A percentile compares a stretch with the other conserved stretches of the same genome.
Evolutionary conservation across 805 yeast genomes (phyloP).

Genomic region (Saccharomycopsis sp.): DNA sequence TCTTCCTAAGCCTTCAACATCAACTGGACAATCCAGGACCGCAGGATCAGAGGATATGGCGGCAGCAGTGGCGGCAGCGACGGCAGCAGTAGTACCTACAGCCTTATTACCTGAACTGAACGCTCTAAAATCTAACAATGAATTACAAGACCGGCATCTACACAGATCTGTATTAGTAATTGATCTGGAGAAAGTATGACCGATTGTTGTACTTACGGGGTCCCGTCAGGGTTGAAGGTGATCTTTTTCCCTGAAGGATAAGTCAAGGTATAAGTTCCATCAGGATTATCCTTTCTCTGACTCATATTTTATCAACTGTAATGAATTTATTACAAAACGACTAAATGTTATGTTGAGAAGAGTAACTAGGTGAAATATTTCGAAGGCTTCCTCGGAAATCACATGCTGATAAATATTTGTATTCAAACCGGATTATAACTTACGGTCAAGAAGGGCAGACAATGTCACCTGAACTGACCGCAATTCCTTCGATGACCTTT

Average conservation of each 20-base stretch:
- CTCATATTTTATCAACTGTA: not conserved
- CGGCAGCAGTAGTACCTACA: conserved; percentile 21
- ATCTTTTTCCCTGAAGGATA: conserved; percentile 64
- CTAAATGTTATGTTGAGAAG: too few relatives aligned
- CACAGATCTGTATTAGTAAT: conserved; percentile 14
- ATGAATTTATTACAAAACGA: too few relatives aligned
- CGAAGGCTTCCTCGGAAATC: too few relatives aligned
- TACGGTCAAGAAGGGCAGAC: too few relatives aligned
- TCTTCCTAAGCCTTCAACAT: conserved; percentile 69
- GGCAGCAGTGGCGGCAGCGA: conserved; percentile 23
- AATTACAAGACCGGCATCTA: conserved; percentile 84
- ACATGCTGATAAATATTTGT: not conserved
- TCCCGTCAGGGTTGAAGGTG: conserved; percentile 81
- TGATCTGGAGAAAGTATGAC: conserved; percentile 8
- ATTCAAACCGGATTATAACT: not conserved
- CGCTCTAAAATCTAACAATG: conserved; percentile 69
- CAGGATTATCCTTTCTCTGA: conserved; percentile 11
- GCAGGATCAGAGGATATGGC: conserved; percentile 16
- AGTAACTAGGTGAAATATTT: too few relatives aligned
- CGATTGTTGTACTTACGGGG: conserved; percentile 68
- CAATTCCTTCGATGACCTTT: too few relatives aligned
- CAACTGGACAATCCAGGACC: conserved; percentile 62
- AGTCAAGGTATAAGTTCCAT: conserved; percentile 20
- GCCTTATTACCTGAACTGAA: conserved; percentile 17
- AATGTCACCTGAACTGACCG: too few relatives aligned